Evolutionary conservation across 352 stramenopile species (phyloP).

Genomic region (Phytopythium ostracodes): DNA sequence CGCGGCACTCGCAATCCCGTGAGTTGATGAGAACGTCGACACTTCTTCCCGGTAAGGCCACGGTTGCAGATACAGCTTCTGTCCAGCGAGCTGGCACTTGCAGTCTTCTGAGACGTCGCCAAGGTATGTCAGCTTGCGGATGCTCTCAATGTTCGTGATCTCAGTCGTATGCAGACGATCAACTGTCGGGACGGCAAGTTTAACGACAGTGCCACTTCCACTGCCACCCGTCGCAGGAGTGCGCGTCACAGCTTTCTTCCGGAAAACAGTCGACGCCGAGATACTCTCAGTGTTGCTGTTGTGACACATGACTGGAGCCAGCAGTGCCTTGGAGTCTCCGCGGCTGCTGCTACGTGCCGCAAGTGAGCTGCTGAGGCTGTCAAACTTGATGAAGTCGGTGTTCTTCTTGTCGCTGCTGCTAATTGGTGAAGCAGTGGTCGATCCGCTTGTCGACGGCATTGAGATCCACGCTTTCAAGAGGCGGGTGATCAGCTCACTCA

Average conservation of each 20-base stretch:
- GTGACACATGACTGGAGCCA: background rate
- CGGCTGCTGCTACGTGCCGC: slow-evolving; percentile 4
- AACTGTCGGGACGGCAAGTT: slow-evolving; percentile 11
- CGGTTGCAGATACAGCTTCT: slow-evolving; percentile 64
- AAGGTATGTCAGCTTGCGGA: slow-evolving; percentile 69
- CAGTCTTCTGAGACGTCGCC: slow-evolving; percentile 33
- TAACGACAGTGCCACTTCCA: slow-evolving; percentile 9
- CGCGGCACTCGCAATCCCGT: slow-evolving; percentile 46
- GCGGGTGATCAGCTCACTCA: slow-evolving; percentile 43
- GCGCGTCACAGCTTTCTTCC: slow-evolving; percentile 26
- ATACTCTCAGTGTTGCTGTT: slow-evolving; percentile 10
- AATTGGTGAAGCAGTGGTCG: background rate
- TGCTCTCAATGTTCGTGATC: slow-evolving; percentile 46
- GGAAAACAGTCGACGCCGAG: slow-evolving; percentile 31
- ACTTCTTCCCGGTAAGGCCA: slow-evolving; percentile 76
- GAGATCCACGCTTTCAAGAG: slow-evolving; percentile 61
- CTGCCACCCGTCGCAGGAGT: slow-evolving; percentile 7
- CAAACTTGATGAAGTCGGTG: slow-evolving; percentile 19
- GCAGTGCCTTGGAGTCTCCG: background rate
- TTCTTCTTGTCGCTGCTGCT: background rate
- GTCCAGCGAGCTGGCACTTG: slow-evolving; percentile 40
- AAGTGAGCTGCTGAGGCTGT: slow-evolving; percentile 5
- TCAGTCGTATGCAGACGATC: slow-evolving; percentile 35
- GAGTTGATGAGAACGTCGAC: slow-evolving; percentile 39
- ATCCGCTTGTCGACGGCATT: slow-evolving; percentile 11